Conservation (phyloP, 495 filamentous ascomycete species). For the Penicillium flavigenum region DNA sequence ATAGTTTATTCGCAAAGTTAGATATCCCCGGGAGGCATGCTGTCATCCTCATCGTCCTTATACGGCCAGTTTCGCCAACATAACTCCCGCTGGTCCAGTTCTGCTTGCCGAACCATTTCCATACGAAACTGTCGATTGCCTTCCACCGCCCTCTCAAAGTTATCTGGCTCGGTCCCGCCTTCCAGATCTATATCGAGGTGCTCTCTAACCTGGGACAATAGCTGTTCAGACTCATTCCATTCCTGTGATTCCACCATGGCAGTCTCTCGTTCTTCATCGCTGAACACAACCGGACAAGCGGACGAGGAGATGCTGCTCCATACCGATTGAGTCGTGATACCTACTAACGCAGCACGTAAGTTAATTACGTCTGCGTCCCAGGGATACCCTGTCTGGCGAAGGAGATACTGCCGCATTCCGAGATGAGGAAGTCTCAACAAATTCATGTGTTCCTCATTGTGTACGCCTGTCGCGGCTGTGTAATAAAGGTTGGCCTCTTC, state of each 20-base stretch:
- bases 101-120: conserved; percentile 28
- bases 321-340: conserved; percentile 33
- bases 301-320: conserved; percentile 29
- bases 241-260: conserved; percentile 34
- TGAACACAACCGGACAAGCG: conserved; percentile 30
- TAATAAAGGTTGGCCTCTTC: conserved; percentile 41
- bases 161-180: conserved; percentile 31
- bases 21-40: conserved; percentile 14
- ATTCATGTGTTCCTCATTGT: conserved; percentile 32
- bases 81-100: conserved; percentile 19
- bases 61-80: conserved; percentile 38
- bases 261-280: conserved; percentile 29
- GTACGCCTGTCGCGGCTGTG: conserved; percentile 37
- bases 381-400: conserved; percentile 35
- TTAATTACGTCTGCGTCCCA: conserved; percentile 41
- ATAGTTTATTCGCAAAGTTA: not conserved
- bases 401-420: conserved; percentile 36
- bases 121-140: conserved; percentile 22
- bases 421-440: conserved; percentile 30
- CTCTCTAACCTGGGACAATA: conserved; percentile 29
- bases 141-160: conserved; percentile 24
- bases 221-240: conserved; percentile 39
- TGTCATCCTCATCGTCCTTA: conserved; percentile 29
- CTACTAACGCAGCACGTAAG: conserved; percentile 34
- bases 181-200: conserved; percentile 30